phyloP scores from a whole-genome alignment of 2,329 filamentous ascomycete genomes.

The Coniochaeta sp. region DNA sequence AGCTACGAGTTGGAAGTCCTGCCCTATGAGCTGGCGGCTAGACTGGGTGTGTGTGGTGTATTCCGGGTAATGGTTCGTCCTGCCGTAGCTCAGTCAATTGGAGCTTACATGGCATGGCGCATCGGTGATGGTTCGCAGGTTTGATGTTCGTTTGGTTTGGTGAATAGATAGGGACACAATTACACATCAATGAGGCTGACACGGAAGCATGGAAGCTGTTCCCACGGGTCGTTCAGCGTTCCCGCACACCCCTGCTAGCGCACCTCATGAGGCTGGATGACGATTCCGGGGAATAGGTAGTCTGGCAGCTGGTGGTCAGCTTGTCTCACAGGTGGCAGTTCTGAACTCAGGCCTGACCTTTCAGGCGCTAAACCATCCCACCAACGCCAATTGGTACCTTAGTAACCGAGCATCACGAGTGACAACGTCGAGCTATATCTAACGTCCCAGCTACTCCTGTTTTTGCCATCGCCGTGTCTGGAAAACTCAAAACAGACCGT shows the following conservation, averaged over 20 bases:
- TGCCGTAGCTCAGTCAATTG: not conserved
- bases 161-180: not conserved
- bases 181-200: not conserved
- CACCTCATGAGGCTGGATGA: not conserved
- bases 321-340: not conserved
- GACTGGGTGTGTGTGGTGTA: not conserved
- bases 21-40: not conserved
- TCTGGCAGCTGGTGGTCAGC: too few species aligned
- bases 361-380: constrained; percentile 3
- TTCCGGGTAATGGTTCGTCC: not conserved
- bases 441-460: not conserved
- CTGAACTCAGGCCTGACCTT: not conserved
- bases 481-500: not conserved
- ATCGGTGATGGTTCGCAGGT: not conserved
- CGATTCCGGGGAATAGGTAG: not conserved
- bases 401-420: too few species aligned
- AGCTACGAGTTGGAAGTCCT: not conserved
- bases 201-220: too few species aligned
- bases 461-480: not conserved
- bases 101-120: constrained; percentile 3
- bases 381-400: not conserved
- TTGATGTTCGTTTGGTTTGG: too few species aligned
- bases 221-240: not conserved
- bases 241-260: not conserved
- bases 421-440: not conserved